Percentiles rank a stretch among this genome's conserved stretches.
These are phyloP conservation scores for Vigna unguiculata DNA, from an alignment of 306 rosid species.

Conservation along the genomic window DNA sequence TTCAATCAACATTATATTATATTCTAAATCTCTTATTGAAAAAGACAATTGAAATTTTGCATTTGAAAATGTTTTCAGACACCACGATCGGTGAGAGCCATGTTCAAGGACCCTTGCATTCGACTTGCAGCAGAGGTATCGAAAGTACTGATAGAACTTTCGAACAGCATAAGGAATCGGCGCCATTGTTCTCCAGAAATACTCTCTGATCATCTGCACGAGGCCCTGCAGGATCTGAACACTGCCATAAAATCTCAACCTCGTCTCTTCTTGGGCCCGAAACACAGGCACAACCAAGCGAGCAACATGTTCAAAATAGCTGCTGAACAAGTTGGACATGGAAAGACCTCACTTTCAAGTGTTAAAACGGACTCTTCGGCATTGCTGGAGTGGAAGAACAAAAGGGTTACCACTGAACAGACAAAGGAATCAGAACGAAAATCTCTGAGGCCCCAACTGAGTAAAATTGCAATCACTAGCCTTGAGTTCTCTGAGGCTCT, in stretches of 20 bases:
- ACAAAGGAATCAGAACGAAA: conserved; percentile 67
- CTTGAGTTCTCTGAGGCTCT: conserved; percentile 97
- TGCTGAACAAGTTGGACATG: conserved; percentile 61
- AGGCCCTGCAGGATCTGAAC: conserved; percentile 88
- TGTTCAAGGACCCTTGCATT: conserved; percentile 89
- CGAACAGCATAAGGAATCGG: conserved; percentile 73
- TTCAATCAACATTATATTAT: not conserved
- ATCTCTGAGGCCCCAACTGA: conserved; percentile 74
- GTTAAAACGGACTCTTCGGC: conserved; percentile 90
- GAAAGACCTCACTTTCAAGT: conserved; percentile 60
- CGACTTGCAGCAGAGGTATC: conserved; percentile 80
- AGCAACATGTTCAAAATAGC: conserved; percentile 73
- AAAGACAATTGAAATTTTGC: no score
- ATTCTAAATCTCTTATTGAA: not conserved
- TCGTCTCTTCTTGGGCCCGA: conserved; percentile 87
- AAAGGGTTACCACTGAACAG: conserved; percentile 50
- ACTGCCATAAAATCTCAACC: conserved; percentile 92
- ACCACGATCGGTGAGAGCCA: conserved; percentile 70
- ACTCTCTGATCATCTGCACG: conserved; percentile 91
- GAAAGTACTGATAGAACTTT: conserved; percentile 77
- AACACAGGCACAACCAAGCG: conserved; percentile 60
- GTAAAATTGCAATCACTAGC: conserved; percentile 84
- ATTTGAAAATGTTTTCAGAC: conserved; percentile 59
- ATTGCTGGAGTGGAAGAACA: conserved; percentile 72
- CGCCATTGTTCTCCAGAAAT: conserved; percentile 93